Percentiles rank a stretch among this genome's conserved stretches.
Evolutionary conservation across 345 rosid genomes (phyloP).

Genomic region (Ailanthus altissimus): DNA sequence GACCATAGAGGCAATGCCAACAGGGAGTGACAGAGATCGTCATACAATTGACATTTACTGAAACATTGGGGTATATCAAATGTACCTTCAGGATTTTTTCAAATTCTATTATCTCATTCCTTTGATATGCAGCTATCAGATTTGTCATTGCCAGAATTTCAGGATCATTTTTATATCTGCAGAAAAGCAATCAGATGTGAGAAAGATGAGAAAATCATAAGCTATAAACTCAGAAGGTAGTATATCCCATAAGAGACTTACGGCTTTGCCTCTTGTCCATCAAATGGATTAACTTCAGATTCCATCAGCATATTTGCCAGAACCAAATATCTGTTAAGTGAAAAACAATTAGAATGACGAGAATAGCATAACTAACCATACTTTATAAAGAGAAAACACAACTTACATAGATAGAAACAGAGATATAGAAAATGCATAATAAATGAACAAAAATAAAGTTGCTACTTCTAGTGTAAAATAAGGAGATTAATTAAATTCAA

Average conservation of each 20-base stretch:
- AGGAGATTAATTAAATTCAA: neutral
- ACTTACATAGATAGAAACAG: neutral
- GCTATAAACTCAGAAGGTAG: conserved; percentile 9
- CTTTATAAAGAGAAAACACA: neutral
- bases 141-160: conserved; percentile 99
- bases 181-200: conserved; percentile 17
- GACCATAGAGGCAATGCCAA: neutral
- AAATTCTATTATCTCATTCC: conserved; percentile 94
- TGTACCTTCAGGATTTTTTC: conserved; percentile 95
- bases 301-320: conserved; percentile 99
- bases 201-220: neutral
- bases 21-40: neutral
- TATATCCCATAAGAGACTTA: conserved; percentile 42
- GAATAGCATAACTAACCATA: neutral
- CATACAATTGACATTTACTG: neutral
- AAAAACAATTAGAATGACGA: conserved; percentile 4
- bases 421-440: neutral
- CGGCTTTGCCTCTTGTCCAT: conserved; percentile 99
- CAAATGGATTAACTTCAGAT: conserved; percentile 99
- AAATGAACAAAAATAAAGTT: neutral
- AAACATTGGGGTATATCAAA: neutral
- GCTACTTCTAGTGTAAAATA: neutral
- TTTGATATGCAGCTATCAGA: conserved; percentile 95
- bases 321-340: conserved; percentile 73
- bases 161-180: conserved; percentile 95